Percentiles rank a stretch among this genome's conserved stretches.
Evolutionary conservation across 495 filamentous ascomycete genomes (phyloP).

Genomic region (Polyplosphaeria fusca): DNA sequence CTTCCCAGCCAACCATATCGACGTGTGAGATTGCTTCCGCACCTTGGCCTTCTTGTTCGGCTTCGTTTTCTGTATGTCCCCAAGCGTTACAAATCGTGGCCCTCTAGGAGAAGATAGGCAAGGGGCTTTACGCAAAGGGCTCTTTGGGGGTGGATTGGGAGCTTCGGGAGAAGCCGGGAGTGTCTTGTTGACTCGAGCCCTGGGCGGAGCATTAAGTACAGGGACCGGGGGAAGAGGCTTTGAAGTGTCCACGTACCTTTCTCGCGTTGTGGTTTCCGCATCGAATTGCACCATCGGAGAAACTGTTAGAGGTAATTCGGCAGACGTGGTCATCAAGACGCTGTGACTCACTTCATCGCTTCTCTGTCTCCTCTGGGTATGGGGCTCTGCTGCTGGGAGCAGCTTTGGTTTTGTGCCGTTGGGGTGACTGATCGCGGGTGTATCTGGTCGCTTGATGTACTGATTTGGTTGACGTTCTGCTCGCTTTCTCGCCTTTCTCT

Average conservation of each 20-base stretch:
- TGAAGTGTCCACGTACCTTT: background rate
- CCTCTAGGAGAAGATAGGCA: background rate
- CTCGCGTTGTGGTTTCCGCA: background rate
- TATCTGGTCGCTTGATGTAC: background rate
- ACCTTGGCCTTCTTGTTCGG: slow-evolving; percentile 4
- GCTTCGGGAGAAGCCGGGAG: slow-evolving; percentile 1
- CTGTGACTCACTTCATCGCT: background rate
- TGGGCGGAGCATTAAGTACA: slow-evolving; percentile 1
- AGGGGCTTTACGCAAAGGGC: background rate
- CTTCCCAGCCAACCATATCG: background rate
- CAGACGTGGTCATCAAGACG: background rate
- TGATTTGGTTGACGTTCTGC: background rate
- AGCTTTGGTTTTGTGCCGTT: background rate
- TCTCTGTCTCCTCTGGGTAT: background rate
- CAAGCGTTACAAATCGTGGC: slow-evolving; percentile 1
- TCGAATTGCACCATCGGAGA: slow-evolving; percentile 17
- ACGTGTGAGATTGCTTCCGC: background rate
- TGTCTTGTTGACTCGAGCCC: background rate
- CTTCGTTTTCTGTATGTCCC: background rate
- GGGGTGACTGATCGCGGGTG: background rate
- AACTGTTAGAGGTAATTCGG: background rate
- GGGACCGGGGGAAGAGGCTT: slow-evolving; percentile 12
- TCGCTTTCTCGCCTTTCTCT: background rate
- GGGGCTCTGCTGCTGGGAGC: background rate
- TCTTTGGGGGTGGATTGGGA: slow-evolving; percentile 1